Evolutionary conservation across 495 filamentous ascomycete genomes (phyloP).

Genomic region (Penicillium herquei): DNA sequence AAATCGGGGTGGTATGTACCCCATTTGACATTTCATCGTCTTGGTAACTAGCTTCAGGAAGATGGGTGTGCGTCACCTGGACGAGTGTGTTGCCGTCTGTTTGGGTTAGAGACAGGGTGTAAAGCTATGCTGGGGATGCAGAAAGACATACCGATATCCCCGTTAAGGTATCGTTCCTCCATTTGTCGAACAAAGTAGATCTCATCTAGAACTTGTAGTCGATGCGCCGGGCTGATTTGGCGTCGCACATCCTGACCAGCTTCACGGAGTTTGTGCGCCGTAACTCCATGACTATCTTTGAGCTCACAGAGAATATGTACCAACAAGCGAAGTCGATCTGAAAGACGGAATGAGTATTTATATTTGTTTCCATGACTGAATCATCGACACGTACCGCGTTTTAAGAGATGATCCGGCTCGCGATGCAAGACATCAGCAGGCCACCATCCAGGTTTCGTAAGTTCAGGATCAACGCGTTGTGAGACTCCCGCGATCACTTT

Average conservation of each 20-base stretch:
- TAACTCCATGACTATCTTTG: constrained; percentile 39
- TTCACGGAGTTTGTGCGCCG: constrained; percentile 42
- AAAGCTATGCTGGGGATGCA: too few relatives aligned
- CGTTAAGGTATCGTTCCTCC: constrained; percentile 60
- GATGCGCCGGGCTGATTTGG: constrained; percentile 33
- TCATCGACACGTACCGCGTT: constrained; percentile 54
- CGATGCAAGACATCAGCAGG: constrained; percentile 63
- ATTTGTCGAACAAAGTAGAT: constrained; percentile 64
- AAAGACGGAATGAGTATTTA: too few relatives aligned
- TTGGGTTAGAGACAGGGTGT: neutral
- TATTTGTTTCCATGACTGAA: neutral
- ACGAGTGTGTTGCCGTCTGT: constrained; percentile 23
- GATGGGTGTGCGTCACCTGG: constrained; percentile 22
- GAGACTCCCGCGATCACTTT: constrained; percentile 41
- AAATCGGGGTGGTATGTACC: constrained; percentile 9
- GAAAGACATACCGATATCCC: constrained; percentile 56
- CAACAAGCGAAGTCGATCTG: constrained; percentile 61
- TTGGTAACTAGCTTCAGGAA: constrained; percentile 20
- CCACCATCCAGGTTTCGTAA: constrained; percentile 74
- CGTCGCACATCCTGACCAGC: constrained; percentile 43
- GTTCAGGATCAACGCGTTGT: constrained; percentile 39
- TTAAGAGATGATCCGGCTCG: constrained; percentile 79
- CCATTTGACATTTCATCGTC: constrained; percentile 11
- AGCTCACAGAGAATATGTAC: constrained; percentile 59
- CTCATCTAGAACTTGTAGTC: constrained; percentile 54